A percentile compares a stretch with the other conserved stretches of the same genome.
phyloP scores from a whole-genome alignment of 2,329 filamentous ascomycete genomes.

The Penicillium sp. region DNA sequence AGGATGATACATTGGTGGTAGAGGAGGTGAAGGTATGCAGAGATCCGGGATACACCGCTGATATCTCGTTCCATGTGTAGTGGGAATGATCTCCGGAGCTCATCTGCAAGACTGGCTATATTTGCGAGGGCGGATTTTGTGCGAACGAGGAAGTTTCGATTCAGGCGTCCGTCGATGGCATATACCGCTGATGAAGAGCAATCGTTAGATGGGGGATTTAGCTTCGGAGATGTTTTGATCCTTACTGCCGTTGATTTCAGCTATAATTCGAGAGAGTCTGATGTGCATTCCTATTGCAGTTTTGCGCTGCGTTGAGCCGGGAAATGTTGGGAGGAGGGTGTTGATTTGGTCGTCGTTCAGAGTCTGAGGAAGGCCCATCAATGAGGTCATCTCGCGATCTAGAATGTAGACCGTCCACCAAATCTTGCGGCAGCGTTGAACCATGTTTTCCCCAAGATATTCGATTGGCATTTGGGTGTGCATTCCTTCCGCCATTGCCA shows the following conservation, averaged over 20 bases:
- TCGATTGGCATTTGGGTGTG: conserved; percentile 57
- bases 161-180: conserved; percentile 42
- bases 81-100: conserved; percentile 44
- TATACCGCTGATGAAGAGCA: conserved; percentile 44
- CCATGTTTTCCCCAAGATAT: conserved; percentile 49
- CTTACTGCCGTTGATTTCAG: conserved; percentile 52
- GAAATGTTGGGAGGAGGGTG: conserved; percentile 51
- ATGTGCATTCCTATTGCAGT: conserved; percentile 52
- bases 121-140: conserved; percentile 47
- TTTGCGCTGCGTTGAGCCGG: conserved; percentile 43
- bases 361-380: conserved; percentile 58
- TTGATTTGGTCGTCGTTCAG: conserved; percentile 58
- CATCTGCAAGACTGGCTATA: conserved; percentile 46
- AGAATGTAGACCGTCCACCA: conserved; percentile 63
- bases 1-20: conserved; percentile 23
- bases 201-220: background rate
- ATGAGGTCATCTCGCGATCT: conserved; percentile 58
- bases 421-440: conserved; percentile 55
- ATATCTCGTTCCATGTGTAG: conserved; percentile 41
- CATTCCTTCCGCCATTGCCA: conserved; percentile 57
- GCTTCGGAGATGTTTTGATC: background rate
- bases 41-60: conserved; percentile 48
- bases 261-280: conserved; percentile 50
- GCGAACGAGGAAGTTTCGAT: conserved; percentile 41
- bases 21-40: conserved; percentile 46